Evolutionary conservation across 208 protist genomes (phyloP), one percentile per base, ranked within the genome.

Genomic region (Angomonas deanei): DNA sequence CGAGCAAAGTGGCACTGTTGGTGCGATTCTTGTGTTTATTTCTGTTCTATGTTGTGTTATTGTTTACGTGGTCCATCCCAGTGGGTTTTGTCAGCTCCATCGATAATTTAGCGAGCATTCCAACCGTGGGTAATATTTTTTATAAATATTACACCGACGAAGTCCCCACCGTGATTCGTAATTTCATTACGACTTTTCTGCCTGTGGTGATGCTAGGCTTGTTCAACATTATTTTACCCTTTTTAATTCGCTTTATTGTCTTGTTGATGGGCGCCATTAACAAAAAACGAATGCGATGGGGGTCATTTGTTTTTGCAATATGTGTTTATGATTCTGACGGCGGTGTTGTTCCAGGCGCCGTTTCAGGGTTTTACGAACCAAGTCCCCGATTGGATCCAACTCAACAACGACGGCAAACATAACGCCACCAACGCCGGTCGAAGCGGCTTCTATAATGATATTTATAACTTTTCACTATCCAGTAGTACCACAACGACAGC

Each of bases 301-400:
- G 78, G 76, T 6, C 76, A 79, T 38, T 65, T 94, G 19, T 77
- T 84, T 58, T 58, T 94, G 61, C 82, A 92, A 70, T 92, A 90
- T 72, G 26, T 88, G 47, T 94, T 92, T 68, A 94, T 92, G 88
- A 76, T 94, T 23, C 72, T 94, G 38, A 89, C 88, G 10, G 85
- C 76, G 50, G 84, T 94, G 27, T 74, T 94, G 31, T 88, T 90
- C 49, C 88, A 94, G 63, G 84, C 85, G 10, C 80, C 85, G 32
- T 77, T 94, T 42, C 88, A 94, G 46, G 85, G 85, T 24, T 71
- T 80, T 38, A 27, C 90, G 31, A 68, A 57, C 11, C 74, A 90
- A 59, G 47, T 91, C 4, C 66, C 67, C 1, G 69, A 80, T 60
- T 24, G 89, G 3, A 56, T 91, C 34, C 36, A 58, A 0, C 53